Evolutionary conservation across 225 moss, liverwort and hornwort species (phyloP).

Genomic region (Anthoceros angustus): DNA sequence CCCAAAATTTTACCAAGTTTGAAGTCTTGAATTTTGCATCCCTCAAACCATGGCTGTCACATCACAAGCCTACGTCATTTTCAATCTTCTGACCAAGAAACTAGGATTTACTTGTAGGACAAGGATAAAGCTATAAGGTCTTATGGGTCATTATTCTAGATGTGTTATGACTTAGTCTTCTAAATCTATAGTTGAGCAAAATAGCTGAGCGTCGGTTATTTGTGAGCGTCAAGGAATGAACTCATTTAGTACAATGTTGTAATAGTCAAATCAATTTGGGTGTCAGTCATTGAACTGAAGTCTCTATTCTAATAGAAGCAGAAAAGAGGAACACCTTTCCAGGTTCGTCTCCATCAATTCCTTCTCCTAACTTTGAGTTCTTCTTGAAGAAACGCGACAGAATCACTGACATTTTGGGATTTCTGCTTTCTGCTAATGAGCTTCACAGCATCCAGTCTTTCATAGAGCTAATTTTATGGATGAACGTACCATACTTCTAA

Average conservation of each 20-base stretch:
- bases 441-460: not conserved
- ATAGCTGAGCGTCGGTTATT: too few relatives aligned
- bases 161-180: too few relatives aligned
- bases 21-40: conserved; percentile 10
- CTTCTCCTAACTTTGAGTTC: not conserved
- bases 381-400: conserved; percentile 4
- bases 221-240: too few relatives aligned
- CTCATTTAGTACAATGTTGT: too few relatives aligned
- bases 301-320: not conserved
- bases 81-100: not conserved
- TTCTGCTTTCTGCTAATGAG: not conserved
- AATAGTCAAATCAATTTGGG: too few relatives aligned
- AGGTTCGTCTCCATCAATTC: conserved; percentile 1
- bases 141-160: too few relatives aligned
- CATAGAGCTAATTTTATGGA: not conserved
- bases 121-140: not conserved
- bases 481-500: conserved; percentile 1
- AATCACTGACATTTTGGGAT: conserved; percentile 4
- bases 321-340: not conserved
- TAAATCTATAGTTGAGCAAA: too few relatives aligned
- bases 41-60: conserved; percentile 11
- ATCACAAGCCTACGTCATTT: not conserved
- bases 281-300: too few relatives aligned
- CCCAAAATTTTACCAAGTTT: conserved; percentile 10
- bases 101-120: not conserved